Percentiles rank a stretch among this genome's conserved stretches.
These are phyloP conservation scores for Jatropha podagrica DNA, from an alignment of 441 rosid genomes.

Conservation along the genomic window DNA sequence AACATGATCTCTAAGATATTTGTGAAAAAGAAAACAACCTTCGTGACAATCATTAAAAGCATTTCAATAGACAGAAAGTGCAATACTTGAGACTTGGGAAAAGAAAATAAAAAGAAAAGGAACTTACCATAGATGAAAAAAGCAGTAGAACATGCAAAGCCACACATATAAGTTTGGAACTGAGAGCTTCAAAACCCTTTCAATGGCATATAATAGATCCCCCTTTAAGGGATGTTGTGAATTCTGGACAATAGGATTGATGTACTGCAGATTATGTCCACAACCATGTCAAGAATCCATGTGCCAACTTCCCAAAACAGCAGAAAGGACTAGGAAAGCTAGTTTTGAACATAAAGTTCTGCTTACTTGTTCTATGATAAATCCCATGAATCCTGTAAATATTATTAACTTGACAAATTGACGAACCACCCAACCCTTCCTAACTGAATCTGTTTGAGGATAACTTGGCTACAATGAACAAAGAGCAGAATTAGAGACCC, in stretches of 20 bases:
- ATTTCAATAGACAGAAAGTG: background rate
- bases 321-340: constrained; percentile 16
- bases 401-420: constrained; percentile 78
- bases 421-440: constrained; percentile 92
- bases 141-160: constrained; percentile 99
- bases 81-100: background rate
- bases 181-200: constrained; percentile 97
- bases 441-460: constrained; percentile 76
- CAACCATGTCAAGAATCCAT: constrained; percentile 30
- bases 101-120: constrained; percentile 8
- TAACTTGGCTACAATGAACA: constrained; percentile 57
- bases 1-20: background rate
- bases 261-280: constrained; percentile 68
- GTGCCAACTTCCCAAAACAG: background rate
- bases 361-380: constrained; percentile 88
- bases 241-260: constrained; percentile 92
- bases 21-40: background rate
- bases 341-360: constrained; percentile 10
- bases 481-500: constrained; percentile 5
- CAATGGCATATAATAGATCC: constrained; percentile 73
- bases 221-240: constrained; percentile 98
- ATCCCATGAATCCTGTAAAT: constrained; percentile 95
- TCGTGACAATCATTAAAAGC: background rate
- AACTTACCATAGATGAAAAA: constrained; percentile 93
- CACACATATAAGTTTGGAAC: constrained; percentile 95